Evolutionary conservation across 257 asterid genomes (phyloP).

Genomic region (Solanum peruvianum): DNA sequence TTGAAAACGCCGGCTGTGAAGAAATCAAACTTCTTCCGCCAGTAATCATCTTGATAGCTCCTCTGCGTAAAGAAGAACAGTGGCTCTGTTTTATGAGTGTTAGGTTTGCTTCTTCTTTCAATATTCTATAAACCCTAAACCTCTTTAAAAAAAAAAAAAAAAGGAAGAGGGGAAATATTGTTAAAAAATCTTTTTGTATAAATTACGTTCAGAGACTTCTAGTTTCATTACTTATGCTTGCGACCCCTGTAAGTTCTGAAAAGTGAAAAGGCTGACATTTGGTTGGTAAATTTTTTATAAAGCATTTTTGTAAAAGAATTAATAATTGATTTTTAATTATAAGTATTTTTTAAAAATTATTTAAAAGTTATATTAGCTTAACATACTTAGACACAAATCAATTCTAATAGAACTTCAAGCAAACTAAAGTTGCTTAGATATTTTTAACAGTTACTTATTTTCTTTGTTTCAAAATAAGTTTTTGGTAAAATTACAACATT

Average conservation of each 20-base stretch:
- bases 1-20: constrained; percentile 86
- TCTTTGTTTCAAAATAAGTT: neutral
- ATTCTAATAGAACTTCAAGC: neutral
- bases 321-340: neutral
- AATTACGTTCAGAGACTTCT: neutral
- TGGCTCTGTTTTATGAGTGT: neutral
- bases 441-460: neutral
- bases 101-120: neutral
- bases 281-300: neutral
- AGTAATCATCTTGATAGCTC: constrained; percentile 23
- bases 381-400: neutral
- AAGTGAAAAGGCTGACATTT: neutral
- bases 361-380: neutral
- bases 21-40: constrained; percentile 80
- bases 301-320: neutral
- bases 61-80: neutral
- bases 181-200: neutral
- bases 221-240: neutral
- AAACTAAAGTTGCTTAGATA: neutral
- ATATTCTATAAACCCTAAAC: neutral
- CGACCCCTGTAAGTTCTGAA: neutral
- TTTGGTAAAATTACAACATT: rapidly evolving
- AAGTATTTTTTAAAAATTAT: neutral
- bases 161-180: neutral
- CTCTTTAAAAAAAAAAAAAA: neutral